phyloP scores from a whole-genome alignment of 305 asterid genomes.

The Fraxinus floribunda region DNA sequence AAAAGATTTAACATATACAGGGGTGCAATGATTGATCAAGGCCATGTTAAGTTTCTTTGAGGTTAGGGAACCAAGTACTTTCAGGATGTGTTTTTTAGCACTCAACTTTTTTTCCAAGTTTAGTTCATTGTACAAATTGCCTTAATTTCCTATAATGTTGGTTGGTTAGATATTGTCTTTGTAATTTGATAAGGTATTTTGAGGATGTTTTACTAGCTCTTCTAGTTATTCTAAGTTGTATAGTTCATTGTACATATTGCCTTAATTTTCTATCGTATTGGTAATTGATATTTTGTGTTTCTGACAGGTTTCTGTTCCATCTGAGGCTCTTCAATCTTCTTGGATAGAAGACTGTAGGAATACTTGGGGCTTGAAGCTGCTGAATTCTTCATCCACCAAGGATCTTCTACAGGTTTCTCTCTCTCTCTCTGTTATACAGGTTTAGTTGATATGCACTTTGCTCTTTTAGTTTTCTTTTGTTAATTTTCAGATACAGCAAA shows the following conservation, averaged over 20 bases:
- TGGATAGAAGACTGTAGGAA: constrained; percentile 65
- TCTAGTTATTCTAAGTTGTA: constrained; percentile 4
- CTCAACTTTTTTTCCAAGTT: no score
- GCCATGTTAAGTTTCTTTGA: constrained; percentile 61
- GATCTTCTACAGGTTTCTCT: constrained; percentile 67
- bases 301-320: constrained; percentile 53
- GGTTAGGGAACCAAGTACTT: constrained; percentile 44
- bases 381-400: constrained; percentile 51
- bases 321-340: constrained; percentile 69
- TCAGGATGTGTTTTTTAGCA: background rate
- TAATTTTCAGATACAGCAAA: background rate
- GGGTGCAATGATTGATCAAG: constrained; percentile 54
- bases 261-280: background rate
- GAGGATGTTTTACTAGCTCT: background rate
- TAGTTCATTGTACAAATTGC: no score
- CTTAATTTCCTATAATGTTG: no score
- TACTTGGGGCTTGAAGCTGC: constrained; percentile 72
- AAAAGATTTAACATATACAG: no score
- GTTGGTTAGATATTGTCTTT: no score
- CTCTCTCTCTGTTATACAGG: background rate
- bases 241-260: background rate
- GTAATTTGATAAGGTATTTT: no score
- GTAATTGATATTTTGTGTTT: background rate
- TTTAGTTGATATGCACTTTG: background rate
- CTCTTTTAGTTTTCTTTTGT: background rate